Conservation (phyloP, 2,329 filamentous ascomycete species). For the Hypoxylon sp. region DNA sequence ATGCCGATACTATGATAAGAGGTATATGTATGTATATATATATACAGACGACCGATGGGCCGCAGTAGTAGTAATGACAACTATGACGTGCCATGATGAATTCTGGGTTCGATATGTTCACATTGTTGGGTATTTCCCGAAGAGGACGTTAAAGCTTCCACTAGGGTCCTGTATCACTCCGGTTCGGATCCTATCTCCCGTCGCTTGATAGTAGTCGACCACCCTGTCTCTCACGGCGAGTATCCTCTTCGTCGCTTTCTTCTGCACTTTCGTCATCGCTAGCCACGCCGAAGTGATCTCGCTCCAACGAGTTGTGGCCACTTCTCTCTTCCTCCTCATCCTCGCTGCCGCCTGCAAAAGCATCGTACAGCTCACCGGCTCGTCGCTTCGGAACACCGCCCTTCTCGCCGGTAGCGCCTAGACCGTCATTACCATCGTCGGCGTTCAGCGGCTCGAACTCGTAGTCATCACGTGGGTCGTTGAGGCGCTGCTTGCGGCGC, state of each 20-base stretch:
- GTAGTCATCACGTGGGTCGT: conserved; percentile 81
- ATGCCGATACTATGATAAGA: conserved; percentile 28
- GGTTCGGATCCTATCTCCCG: conserved; percentile 16
- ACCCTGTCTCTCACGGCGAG: conserved; percentile 26
- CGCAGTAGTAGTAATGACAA: not conserved
- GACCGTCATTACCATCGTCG: conserved; percentile 71
- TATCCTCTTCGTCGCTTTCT: conserved; percentile 42
- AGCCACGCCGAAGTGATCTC: conserved; percentile 51
- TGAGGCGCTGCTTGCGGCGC: conserved; percentile 77
- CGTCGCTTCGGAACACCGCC: conserved; percentile 61
- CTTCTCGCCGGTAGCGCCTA: conserved; percentile 52
- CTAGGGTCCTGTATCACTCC: conserved; percentile 4
- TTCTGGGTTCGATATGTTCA: conserved; percentile 7
- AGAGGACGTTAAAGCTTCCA: not conserved
- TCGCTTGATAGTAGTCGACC: conserved; percentile 32
- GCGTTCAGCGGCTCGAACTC: conserved; percentile 94
- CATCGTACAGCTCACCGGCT: conserved; percentile 94
- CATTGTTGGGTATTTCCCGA: conserved; percentile 1
- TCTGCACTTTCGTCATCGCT: conserved; percentile 57
- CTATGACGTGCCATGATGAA: conserved; percentile 1
- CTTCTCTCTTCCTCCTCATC: conserved; percentile 85
- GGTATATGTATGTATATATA: conserved; percentile 18
- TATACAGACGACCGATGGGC: no score
- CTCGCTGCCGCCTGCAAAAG: conserved; percentile 86
- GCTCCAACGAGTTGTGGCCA: conserved; percentile 47